phyloP scores from a whole-genome alignment of 805 yeast genomes.

The Metschnikowia peoriensis region DNA sequence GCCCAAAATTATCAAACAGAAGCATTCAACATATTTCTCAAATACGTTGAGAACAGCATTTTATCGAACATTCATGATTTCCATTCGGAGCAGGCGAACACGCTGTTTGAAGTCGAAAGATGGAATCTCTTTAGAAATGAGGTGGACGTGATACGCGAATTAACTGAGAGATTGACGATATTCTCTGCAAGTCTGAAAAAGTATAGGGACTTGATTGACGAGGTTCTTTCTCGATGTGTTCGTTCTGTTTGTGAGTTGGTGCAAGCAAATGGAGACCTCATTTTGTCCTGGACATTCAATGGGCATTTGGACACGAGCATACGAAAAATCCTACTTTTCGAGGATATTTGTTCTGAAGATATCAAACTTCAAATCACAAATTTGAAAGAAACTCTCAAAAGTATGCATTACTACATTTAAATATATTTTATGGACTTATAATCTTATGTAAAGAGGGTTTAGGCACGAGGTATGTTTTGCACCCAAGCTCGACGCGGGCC shows the following conservation, averaged over 20 bases:
- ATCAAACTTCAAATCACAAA: neutral
- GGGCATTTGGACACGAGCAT: slow-evolving; percentile 18
- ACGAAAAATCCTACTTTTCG: slow-evolving; percentile 8
- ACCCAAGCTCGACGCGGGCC: slow-evolving; percentile 8
- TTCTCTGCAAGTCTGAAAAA: neutral
- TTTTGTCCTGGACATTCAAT: slow-evolving; percentile 13
- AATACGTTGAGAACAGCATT: slow-evolving; percentile 4
- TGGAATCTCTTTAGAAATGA: slow-evolving; percentile 14
- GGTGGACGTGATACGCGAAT: slow-evolving; percentile 2
- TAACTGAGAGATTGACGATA: neutral
- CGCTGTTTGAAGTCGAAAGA: slow-evolving; percentile 14
- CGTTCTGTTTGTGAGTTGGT: neutral
- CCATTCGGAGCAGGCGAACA: slow-evolving; percentile 3
- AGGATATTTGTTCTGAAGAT: neutral
- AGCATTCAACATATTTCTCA: neutral
- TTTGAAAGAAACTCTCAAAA: neutral
- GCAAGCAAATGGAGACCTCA: neutral
- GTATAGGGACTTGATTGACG: neutral
- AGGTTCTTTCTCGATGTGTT: neutral
- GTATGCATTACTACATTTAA: slow-evolving; percentile 1
- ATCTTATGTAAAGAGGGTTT: neutral
- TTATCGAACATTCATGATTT: slow-evolving; percentile 3
- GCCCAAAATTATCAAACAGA: neutral
- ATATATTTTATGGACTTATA: neutral
- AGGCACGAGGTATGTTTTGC: neutral